Evolutionary conservation across 495 filamentous ascomycete genomes (phyloP).

Genomic region (Margaritispora aquatica): DNA sequence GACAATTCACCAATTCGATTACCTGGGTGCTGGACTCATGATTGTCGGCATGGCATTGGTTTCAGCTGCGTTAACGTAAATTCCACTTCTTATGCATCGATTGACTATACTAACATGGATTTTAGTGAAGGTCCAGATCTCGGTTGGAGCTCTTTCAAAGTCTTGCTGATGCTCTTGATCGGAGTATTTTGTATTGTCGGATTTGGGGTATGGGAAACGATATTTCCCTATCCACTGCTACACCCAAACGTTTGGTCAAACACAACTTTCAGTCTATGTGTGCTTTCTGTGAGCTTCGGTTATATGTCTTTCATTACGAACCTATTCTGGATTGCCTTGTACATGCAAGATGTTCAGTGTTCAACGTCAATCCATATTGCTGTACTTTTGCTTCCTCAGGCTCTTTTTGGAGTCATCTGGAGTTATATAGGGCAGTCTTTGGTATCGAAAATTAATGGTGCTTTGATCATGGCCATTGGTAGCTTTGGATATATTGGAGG

Average conservation of each 20-base stretch:
- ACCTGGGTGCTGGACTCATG: slow-evolving; percentile 26
- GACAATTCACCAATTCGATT: slow-evolving; percentile 27
- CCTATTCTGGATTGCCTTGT: slow-evolving; percentile 33
- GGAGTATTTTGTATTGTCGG: slow-evolving; percentile 42
- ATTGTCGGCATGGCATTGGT: slow-evolving; percentile 29
- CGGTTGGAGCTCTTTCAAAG: slow-evolving; percentile 49
- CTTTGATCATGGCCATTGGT: slow-evolving; percentile 25
- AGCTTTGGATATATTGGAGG: slow-evolving; percentile 24
- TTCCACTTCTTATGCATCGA: slow-evolving; percentile 1
- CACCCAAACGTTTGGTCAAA: slow-evolving; percentile 30
- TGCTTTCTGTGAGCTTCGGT: slow-evolving; percentile 26
- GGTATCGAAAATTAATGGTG: slow-evolving; percentile 29
- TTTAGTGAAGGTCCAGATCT: slow-evolving; percentile 33
- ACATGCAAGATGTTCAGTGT: slow-evolving; percentile 31
- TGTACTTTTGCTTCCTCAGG: slow-evolving; percentile 29
- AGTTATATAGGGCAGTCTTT: slow-evolving; percentile 30
- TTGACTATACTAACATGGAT: slow-evolving; percentile 2
- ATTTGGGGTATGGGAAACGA: slow-evolving; percentile 50
- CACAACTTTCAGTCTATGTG: slow-evolving; percentile 29
- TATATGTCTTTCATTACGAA: slow-evolving; percentile 35
- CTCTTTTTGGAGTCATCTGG: slow-evolving; percentile 28
- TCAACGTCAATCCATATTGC: slow-evolving; percentile 29
- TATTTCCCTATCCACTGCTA: slow-evolving; percentile 28
- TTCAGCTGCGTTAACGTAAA: slow-evolving; percentile 29
- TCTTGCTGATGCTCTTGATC: slow-evolving; percentile 48